phyloP scores from a whole-genome alignment of 2,329 filamentous ascomycete species.

The Colletotrichum sp. region DNA sequence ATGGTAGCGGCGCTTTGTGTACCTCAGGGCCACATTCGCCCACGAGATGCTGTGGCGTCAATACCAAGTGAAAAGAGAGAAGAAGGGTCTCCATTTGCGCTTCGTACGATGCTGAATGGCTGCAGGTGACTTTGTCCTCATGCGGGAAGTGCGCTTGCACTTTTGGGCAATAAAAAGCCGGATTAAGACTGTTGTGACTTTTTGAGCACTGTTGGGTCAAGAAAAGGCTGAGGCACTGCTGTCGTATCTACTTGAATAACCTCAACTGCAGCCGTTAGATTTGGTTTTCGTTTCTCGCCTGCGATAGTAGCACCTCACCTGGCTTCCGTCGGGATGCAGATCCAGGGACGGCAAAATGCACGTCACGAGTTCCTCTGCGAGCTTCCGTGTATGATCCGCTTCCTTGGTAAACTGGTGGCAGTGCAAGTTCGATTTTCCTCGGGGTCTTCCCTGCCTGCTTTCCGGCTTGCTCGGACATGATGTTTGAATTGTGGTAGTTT shows the following conservation, averaged over 20 bases:
- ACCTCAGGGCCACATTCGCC: not conserved
- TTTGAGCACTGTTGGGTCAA: constrained; percentile 21
- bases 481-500: not conserved
- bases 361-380: constrained; percentile 5
- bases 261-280: constrained; percentile 14
- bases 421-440: not conserved
- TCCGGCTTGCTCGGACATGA: not conserved
- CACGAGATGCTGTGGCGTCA: not conserved
- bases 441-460: not conserved
- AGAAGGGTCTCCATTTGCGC: not conserved
- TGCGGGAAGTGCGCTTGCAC: not conserved
- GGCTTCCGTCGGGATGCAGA: constrained; percentile 15
- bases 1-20: not conserved
- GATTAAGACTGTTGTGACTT: constrained; percentile 12
- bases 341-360: constrained; percentile 15
- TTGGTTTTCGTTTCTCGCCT: no score
- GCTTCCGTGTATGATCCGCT: constrained; percentile 21
- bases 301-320: not conserved
- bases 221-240: constrained; percentile 24
- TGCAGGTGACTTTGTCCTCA: not conserved
- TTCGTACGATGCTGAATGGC: not conserved
- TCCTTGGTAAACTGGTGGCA: constrained; percentile 15
- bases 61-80: not conserved
- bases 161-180: not conserved
- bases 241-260: constrained; percentile 23